These are phyloP conservation scores for Wallacemonas collosoma DNA, from an alignment of 208 protist species.

Conservation along the genomic window DNA sequence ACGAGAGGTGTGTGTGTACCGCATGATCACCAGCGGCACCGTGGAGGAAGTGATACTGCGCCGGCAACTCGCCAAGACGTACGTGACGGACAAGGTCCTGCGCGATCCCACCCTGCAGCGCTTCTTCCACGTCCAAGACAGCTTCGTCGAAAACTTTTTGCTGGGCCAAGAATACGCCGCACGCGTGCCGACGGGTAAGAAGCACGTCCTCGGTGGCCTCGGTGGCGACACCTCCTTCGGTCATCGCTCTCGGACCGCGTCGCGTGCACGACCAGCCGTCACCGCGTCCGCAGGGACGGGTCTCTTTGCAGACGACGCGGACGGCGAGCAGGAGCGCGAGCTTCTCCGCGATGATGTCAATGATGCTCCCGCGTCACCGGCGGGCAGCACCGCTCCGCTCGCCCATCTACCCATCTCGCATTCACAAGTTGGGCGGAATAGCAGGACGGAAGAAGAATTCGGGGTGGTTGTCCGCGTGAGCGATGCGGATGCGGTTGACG, in stretches of 20 bases:
- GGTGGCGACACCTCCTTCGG: background rate
- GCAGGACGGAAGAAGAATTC: constrained; percentile 26
- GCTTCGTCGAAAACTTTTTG: constrained; percentile 91
- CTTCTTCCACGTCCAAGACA: constrained; percentile 92
- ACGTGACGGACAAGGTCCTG: constrained; percentile 96
- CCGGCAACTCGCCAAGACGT: constrained; percentile 94
- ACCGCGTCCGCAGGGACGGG: background rate
- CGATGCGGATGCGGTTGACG: constrained; percentile 13
- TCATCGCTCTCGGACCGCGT: too few species aligned
- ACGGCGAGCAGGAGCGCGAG: constrained; percentile 17
- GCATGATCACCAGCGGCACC: constrained; percentile 97
- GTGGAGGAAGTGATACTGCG: constrained; percentile 99
- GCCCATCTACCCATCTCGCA: too few species aligned
- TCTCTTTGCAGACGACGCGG: constrained; percentile 20
- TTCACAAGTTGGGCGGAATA: too few species aligned
- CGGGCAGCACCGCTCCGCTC: background rate
- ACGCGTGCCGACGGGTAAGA: constrained; percentile 54
- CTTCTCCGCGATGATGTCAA: constrained; percentile 13
- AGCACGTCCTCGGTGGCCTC: constrained; percentile 46
- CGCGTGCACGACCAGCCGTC: background rate
- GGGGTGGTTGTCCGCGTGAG: constrained; percentile 28
- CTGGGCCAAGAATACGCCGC: constrained; percentile 81
- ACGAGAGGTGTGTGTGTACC: constrained; percentile 95
- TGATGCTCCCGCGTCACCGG: background rate
- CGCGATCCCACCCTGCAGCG: constrained; percentile 94